Conservation (phyloP, 257 asterid species). For the Lavandula angustifolia region DNA sequence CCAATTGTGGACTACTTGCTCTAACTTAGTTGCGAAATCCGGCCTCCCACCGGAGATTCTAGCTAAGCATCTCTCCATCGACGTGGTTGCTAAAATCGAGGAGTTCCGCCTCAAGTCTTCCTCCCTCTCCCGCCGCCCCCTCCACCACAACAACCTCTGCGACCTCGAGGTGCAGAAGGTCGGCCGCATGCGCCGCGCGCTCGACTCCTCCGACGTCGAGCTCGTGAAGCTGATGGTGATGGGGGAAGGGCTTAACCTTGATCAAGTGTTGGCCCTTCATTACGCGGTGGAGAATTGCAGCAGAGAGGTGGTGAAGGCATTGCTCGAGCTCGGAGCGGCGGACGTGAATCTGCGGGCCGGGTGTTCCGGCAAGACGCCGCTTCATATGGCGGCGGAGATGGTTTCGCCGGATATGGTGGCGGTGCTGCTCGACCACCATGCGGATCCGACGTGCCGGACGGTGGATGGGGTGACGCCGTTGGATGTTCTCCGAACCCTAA, state of each 20-base stretch:
- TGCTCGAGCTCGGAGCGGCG: slow-evolving; percentile 88
- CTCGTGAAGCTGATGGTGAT: slow-evolving; percentile 94
- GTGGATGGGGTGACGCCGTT: slow-evolving; percentile 75
- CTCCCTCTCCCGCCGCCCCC: slow-evolving; percentile 58
- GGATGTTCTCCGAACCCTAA: slow-evolving; percentile 89
- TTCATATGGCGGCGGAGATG: slow-evolving; percentile 86
- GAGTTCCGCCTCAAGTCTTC: slow-evolving; percentile 83
- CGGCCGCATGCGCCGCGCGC: slow-evolving; percentile 83
- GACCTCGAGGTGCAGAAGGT: slow-evolving; percentile 84
- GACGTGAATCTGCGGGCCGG: slow-evolving; percentile 85
- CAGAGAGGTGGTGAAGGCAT: slow-evolving; percentile 73
- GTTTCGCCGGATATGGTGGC: slow-evolving; percentile 97
- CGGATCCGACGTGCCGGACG: slow-evolving; percentile 82
- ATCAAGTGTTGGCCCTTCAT: slow-evolving; percentile 73
- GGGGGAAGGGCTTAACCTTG: slow-evolving; percentile 93
- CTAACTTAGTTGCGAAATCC: slow-evolving; percentile 75
- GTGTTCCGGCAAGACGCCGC: slow-evolving; percentile 76
- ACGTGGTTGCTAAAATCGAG: slow-evolving; percentile 72
- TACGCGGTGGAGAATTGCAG: slow-evolving; percentile 82
- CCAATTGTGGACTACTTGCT: slow-evolving; percentile 77
- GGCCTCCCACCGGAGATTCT: slow-evolving; percentile 83
- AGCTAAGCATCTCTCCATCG: slow-evolving; percentile 79
- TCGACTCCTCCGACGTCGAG: slow-evolving; percentile 85
- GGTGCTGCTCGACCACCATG: slow-evolving; percentile 86
- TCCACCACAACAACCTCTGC: slow-evolving; percentile 46